Conservation (phyloP, 2,329 filamentous ascomycete species). For the Dothistroma pini region DNA sequence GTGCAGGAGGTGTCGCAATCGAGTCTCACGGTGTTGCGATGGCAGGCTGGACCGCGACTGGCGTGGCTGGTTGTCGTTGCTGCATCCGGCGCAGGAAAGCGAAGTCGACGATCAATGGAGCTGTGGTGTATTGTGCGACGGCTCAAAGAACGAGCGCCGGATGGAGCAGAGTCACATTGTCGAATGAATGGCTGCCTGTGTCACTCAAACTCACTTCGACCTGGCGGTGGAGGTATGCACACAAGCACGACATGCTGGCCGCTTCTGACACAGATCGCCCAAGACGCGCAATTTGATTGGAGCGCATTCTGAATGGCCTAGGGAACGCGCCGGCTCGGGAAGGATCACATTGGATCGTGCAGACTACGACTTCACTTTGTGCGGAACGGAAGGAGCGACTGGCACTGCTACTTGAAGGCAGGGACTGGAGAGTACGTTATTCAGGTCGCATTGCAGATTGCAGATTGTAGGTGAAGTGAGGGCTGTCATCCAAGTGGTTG, state of each 20-base stretch:
- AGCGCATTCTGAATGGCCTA: neutral
- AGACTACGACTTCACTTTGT: neutral
- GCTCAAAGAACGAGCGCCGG: conserved; percentile 5
- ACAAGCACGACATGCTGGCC: no score
- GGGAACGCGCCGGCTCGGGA: neutral
- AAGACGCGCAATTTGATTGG: neutral
- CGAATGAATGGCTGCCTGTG: neutral
- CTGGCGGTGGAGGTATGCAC: neutral
- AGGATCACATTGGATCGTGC: neutral
- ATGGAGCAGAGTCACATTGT: conserved; percentile 8
- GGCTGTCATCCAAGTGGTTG: neutral
- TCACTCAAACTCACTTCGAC: neutral
- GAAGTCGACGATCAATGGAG: conserved; percentile 6
- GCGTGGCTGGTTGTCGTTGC: conserved; percentile 1
- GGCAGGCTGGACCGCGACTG: neutral
- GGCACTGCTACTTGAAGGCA: neutral
- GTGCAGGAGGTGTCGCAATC: neutral
- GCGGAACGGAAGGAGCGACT: neutral
- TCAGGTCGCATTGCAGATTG: neutral
- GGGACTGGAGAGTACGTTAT: neutral
- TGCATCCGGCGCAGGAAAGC: conserved; percentile 8
- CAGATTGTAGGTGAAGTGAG: neutral
- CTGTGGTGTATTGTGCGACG: neutral
- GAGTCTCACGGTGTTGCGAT: neutral
- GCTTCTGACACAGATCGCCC: neutral